Evolutionary conservation across 208 protist species (phyloP), one percentile per base, ranked within the genome.

Genomic region (Leishmania martiniquensis): DNA sequence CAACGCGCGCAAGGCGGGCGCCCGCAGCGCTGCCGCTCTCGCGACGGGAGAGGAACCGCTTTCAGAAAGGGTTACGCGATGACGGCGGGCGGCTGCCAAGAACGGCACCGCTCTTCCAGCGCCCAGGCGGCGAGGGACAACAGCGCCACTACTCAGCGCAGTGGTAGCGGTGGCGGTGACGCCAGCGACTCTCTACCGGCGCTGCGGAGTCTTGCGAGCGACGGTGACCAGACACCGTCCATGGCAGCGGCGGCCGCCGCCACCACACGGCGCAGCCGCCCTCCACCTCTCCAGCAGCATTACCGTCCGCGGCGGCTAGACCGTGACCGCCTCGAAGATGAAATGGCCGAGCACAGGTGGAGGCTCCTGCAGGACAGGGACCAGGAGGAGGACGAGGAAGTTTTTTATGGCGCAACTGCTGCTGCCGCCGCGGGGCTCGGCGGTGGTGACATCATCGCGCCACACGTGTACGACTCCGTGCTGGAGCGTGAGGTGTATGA

Each of bases 401-500:
- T 89, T 7, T 87, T 89, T 62, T 80, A 82, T 74, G 80, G 80
- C 22, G 80, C 75, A 15, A 84, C 80, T 12, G 75, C 75, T 0
- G 79, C 79, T 0, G 79, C 76, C 29, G 65, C 76, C 29, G 66
- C 75, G 37, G 65, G 75, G 47, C 65, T 80, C 32, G 60, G 74
- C 37, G 77, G 80, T 44, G 80, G 80, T 3, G 80, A 84, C 59
- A 84, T 84, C 70, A 72, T 79, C 73, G 75, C 60, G 13, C 80
- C 80, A 17, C 80, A 84, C 75, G 57, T 80, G 29, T 84, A 84
- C 70, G 80, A 84, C 52, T 68, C 80, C 10, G 80, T 84, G 42
- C 79, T 84, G 75, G 80, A 84, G 80, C 80, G 80, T 12, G 80
- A 84, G 70, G 70, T 84, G 57, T 84, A 84, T 59, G 80, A 84